Evolutionary conservation across 345 rosid genomes (phyloP), one percentile per base, ranked within the genome.

Genomic region (Populus tremula): DNA sequence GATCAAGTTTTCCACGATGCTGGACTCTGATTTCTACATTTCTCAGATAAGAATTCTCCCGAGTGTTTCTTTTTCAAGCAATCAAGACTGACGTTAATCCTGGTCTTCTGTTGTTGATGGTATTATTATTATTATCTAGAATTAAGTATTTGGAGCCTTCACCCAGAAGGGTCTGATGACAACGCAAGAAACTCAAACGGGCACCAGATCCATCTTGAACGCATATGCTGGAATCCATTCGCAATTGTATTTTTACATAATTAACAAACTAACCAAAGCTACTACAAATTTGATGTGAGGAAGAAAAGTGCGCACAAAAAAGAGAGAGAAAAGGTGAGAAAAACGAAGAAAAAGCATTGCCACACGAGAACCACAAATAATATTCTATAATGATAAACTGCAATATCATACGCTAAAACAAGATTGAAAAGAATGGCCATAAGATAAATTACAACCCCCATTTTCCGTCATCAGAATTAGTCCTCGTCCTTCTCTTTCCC

Each of bases 401-500:
- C 81, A 75, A 59, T 73, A 82, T 78, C 79, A 70, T 86, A 86
- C 84, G 16, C 82, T 71, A 85, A 77, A 80, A 82, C 81, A 75
- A 53, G 65, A 50, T 76, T 77, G 35, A 54, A 80, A 84, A 82
- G 88, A 85, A 88, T 82, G 83, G 66, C 64, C 70, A 31, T 35
- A 25, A 70, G 59, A 77, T 70, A 59, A 74, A 74, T 67, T 73
- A 78, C 85, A 80, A 63, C 78, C 67, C 50, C 71, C 71, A 45
- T 75, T 43, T 61, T 54, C 38, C 14, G 71, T 82, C 77, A 73
- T 45, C 43, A 63, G 62, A 78, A 84, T 79, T 69, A 76, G 82
- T 77, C 45, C 41, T 31, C 56, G 16, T 27, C 38, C 31, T 41
- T 11, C 8, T 59, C 36, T 70, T 25, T 36, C 33, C 31, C 6